Conservation (phyloP, 2,329 filamentous ascomycete genomes). For the Fusarium sulawesiense region DNA sequence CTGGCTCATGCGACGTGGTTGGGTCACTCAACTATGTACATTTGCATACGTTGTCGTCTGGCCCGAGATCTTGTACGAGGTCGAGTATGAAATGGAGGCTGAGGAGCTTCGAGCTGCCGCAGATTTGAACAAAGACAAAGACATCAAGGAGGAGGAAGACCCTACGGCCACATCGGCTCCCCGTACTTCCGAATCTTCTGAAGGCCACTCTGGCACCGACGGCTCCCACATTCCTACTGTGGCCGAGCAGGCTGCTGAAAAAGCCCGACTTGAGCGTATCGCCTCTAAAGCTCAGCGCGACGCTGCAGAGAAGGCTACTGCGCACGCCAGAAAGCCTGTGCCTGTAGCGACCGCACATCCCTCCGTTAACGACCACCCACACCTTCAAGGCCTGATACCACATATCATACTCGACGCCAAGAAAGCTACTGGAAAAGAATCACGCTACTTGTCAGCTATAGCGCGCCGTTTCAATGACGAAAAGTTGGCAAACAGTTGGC, state of each 20-base stretch:
- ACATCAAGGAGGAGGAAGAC: slow-evolving; percentile 41
- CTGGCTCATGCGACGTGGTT: slow-evolving; percentile 91
- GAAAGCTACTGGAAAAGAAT: slow-evolving; percentile 81
- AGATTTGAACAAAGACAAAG: slow-evolving; percentile 44
- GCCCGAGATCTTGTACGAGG: slow-evolving; percentile 83
- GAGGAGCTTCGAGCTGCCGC: slow-evolving; percentile 66
- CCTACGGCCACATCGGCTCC: slow-evolving; percentile 30
- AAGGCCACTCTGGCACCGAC: slow-evolving; percentile 41
- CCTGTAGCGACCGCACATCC: slow-evolving; percentile 66
- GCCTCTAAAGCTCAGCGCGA: slow-evolving; percentile 66
- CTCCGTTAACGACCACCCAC: slow-evolving; percentile 66
- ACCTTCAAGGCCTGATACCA: slow-evolving; percentile 68
- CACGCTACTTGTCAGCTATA: slow-evolving; percentile 74
- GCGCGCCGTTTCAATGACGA: slow-evolving; percentile 64
- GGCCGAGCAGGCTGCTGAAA: slow-evolving; percentile 68
- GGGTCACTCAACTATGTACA: slow-evolving; percentile 92
- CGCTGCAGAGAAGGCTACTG: slow-evolving; percentile 66
- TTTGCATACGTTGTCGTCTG: slow-evolving; percentile 90
- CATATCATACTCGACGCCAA: slow-evolving; percentile 82
- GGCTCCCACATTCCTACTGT: slow-evolving; percentile 52
- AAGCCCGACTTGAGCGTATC: slow-evolving; percentile 70
- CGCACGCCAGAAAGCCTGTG: slow-evolving; percentile 62
- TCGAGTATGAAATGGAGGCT: slow-evolving; percentile 76
- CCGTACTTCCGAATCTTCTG: slow-evolving; percentile 44
- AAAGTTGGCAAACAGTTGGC: slow-evolving; percentile 75